Base-by-base conservation (phyloP, 2,329 filamentous ascomycete species). In the Camptophora hylomeconis region DNA sequence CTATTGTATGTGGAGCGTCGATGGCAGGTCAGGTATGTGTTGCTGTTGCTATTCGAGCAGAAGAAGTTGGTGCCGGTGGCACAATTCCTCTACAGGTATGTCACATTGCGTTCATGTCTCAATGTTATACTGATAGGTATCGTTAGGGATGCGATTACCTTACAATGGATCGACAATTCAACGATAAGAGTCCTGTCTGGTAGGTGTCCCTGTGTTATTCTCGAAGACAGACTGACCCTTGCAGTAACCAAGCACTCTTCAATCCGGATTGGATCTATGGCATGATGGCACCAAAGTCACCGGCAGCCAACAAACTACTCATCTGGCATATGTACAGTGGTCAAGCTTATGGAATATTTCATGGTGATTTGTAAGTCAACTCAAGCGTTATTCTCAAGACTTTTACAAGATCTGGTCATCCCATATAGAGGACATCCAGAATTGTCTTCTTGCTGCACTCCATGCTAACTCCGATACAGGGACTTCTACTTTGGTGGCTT, bases 271-370 rank as follows among this genome's bases (percentile, higher is more conserved):
- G 58, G 58, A 50, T 30, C 11, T 30, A 30, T 14, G 20, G 60
- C 32, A 61, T 62, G 58, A 61, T 61, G 53, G 51, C 53, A 3
- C 60, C 60, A 0, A 60, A 56, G 3, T 52, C 60, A 7, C 61
- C 61, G 0, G 42, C 49, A 7, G 51, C 47, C 5, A 61, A 62
- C 38, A 61, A 60, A 27, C 53, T 61, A 31, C 52, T 66, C 17
- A 54, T 66, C 36, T 66, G 61, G 36, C 62, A 65, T 36, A 33
- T 58, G 7, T 65, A 65, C 42, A 59, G 53, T 5, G 53, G 53
- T 0, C 61, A 65, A 48, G 61, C 62, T 2, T 66, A 65, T 33
- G 61, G 60, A 2, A 61, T 65, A 26, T 65, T 66, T 50, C 61
- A 65, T 41, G 61, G 61, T 14, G 60, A 65, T 34, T 45, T 65